Evolutionary conservation across 306 rosid species (phyloP), one percentile per base, ranked within the genome.

Genomic region (Boehmeria nivea): DNA sequence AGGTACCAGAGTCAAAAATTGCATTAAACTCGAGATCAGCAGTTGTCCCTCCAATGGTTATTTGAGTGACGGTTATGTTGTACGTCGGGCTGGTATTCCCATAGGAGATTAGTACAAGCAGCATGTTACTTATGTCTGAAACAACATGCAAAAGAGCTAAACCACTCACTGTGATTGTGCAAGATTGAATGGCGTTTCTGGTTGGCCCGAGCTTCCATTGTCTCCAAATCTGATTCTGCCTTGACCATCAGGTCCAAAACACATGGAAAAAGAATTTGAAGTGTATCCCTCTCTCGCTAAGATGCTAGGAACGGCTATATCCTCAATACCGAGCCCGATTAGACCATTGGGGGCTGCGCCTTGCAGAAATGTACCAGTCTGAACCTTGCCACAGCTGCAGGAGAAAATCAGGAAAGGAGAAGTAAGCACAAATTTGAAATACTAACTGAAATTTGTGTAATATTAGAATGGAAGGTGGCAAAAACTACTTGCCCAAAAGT

Each of bases 161-260:
- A 68, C 7, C 33, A 65, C 95, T 85, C 72, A 93, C 96, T 56
- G 63, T 19, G 4, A 51, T 47, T 56, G 28, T 44, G 61, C 31
- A 20, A 59, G 4, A 69, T 74, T 78, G 72, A 93, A 75, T 64
- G 94, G 89, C 10, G 99, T 93, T 71, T 87, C 72, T 48, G 73
- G 64, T 68, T 85, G 90, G 68, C 28, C 73, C 17, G 61, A 37
- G 65, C 81, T 83, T 53, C 86, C 85, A 64, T 66, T 73, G 63
- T 85, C 95, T 43, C 99, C 99, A 64, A 87, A 93, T 5, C 73
- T 69, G 71, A 87, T 87, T 74, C 94, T 82, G 63, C 96, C 96
- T 38, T 17, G 0, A 34, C 83, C 85, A 60, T 84, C 76, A 36
- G 8, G 2, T 51, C 90, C 90, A 59, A 93, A 93, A 74, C 99